Evolutionary conservation across 179 eudicot species (phyloP), one percentile per base, ranked within the genome.

Genomic region (Spergularia azorica): DNA sequence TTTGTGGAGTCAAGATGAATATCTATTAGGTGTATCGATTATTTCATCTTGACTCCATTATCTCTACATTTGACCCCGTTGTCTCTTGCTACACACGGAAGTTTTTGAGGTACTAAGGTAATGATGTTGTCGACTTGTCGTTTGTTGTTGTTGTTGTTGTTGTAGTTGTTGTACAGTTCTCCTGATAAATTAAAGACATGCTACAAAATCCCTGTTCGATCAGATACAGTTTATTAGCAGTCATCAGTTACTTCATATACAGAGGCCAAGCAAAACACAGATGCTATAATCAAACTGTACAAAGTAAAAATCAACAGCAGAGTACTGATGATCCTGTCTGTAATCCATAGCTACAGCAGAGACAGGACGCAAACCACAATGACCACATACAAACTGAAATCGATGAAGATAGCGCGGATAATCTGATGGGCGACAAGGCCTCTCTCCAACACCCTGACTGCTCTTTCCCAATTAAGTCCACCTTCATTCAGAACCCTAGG

Each of bases 291-390:
- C 72, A 7, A 55, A 10, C 67, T 17, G 43, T 10, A 9, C 56
- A 63, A 63, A 52, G 15, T 12, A 32, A 72, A 21, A 76, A 57
- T 7, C 1, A 32, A 14, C 55, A 0, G 6, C 18, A 41, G 9
- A 46, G 51, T 36, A 16, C 50, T 58, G 48, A 46, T 12, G 4
- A 36, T 26, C 32, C 32, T 26, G 32, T 1, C 32, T 26, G 32
- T 26, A 26, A 26, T 26, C 6, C 50, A 21, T 26, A 17, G 67
- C 67, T 81, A 82, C 36, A 82, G 63, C 64, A 86, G 10, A 73
- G 87, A 89, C 65, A 90, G 84, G 59, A 86, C 88, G 66, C 90
- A 89, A 11, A 84, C 78, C 20, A 89, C 84, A 32, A 87, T 81
- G 7, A 85, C 89, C 48, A 79, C 79, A 55, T 87, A 89, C 67